Conservation (phyloP, 305 asterid genomes). For the Fraxinus dipetala region DNA sequence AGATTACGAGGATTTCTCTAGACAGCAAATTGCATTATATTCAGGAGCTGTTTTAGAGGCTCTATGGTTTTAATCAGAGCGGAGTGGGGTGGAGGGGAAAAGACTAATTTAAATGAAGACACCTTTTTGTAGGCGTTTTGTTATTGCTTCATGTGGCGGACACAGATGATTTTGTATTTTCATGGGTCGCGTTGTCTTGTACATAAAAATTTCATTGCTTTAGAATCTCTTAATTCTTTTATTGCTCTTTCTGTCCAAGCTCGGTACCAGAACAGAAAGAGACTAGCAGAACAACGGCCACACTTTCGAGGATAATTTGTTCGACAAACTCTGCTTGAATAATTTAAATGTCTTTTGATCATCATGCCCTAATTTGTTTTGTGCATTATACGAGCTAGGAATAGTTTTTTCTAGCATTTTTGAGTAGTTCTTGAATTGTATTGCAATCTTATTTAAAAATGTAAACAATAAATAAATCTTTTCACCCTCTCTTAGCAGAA, state of each 20-base stretch:
- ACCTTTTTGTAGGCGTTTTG: background rate
- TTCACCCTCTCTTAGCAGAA: no score
- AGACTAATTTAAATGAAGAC: no score
- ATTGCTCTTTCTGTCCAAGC: background rate
- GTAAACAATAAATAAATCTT: no score
- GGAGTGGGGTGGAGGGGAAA: no score
- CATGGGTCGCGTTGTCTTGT: background rate
- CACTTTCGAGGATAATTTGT: constrained; percentile 32
- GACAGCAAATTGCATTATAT: background rate
- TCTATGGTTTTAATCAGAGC: background rate
- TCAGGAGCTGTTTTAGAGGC: background rate
- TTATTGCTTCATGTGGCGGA: no score
- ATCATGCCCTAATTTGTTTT: constrained; percentile 10
- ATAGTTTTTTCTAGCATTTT: constrained; percentile 1
- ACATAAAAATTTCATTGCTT: background rate
- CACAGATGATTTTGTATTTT: background rate
- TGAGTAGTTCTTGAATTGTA: background rate
- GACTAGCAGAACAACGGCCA: constrained; percentile 35
- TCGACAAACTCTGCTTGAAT: background rate
- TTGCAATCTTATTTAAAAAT: no score
- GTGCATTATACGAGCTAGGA: background rate
- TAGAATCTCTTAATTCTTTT: background rate
- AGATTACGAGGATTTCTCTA: background rate
- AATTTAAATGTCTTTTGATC: background rate
- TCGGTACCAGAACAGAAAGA: constrained; percentile 21